Evolutionary conservation across 2,329 filamentous ascomycete species (phyloP).

Genomic region (Fusarium napiforme): DNA sequence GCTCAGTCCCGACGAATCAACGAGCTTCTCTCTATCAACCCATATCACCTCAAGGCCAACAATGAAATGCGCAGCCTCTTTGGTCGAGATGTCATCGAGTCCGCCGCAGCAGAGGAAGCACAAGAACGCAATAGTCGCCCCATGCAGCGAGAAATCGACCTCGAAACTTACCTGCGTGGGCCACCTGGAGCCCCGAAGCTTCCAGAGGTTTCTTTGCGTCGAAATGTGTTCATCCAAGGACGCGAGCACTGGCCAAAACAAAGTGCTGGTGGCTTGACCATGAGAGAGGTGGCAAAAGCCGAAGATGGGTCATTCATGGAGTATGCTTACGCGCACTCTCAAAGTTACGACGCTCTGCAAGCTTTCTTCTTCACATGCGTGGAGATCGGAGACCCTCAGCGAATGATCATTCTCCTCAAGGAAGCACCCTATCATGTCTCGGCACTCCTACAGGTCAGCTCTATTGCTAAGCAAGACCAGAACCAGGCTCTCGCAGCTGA

Average conservation of each 20-base stretch:
- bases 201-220: conserved; percentile 75
- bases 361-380: conserved; percentile 80
- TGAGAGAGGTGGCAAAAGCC: conserved; percentile 68
- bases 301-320: conserved; percentile 67
- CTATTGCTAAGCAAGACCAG: conserved; percentile 89
- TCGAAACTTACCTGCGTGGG: conserved; percentile 65
- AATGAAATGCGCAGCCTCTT: conserved; percentile 86
- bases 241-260: conserved; percentile 88
- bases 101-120: conserved; percentile 61
- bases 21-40: conserved; percentile 62
- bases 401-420: conserved; percentile 78
- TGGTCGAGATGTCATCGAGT: conserved; percentile 67
- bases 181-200: conserved; percentile 70
- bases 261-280: conserved; percentile 82
- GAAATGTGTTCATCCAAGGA: conserved; percentile 86
- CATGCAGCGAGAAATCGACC: conserved; percentile 64
- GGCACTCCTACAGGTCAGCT: conserved; percentile 91
- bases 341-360: conserved; percentile 79
- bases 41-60: conserved; percentile 81
- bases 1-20: conserved; percentile 47
- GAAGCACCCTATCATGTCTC: conserved; percentile 83
- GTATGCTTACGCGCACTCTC: conserved; percentile 82
- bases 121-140: conserved; percentile 53
- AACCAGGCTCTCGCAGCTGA: conserved; percentile 89
- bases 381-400: conserved; percentile 84